Base-by-base conservation (phyloP, 129 eudicot genomes). In the Daucus carota region DNA sequence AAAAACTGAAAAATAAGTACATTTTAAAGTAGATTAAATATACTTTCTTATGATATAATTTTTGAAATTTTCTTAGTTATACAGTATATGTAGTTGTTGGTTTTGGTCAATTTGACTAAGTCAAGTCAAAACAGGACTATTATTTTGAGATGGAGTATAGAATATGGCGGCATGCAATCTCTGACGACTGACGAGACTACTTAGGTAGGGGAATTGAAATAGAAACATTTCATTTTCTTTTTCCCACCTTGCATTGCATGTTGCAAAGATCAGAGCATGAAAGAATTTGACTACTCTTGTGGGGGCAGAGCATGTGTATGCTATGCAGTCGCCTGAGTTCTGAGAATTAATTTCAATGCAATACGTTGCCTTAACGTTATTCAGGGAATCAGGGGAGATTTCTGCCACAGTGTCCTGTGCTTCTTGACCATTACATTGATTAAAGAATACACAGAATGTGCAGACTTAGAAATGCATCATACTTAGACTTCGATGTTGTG, bases 221-320 rank as follows among this genome's bases (percentile, higher is more conserved):
- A 41, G 80, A 86, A 4, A 84, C 77, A 22, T 73, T 91, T 29
- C 73, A 36, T 36, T 84, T 29, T 85, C 89, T 73, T 85, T 84
- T 29, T 85, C 89, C 71, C 84, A 87, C 69, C 87, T 91, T 68
- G 87, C 94, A 31, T 73, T 86, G 67, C 79, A 85, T 71, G 90
- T 78, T 57, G 88, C 86, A 1, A 78, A 80, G 62, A 88, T 65
- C 78, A 43, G 85, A 83, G 11, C 80, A 83, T 15, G 89, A 83
- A 18, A 79, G 87, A 62, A 83, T 88, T 60, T 85, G 80, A 81
- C 80, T 20, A 87, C 88, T 40, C 81, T 86, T 24, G 88, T 84
- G 36, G 97, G 91, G 20, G 84, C 85, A 0, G 87, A 83, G 52
- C 78, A 77, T 41, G 76, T 72, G 2, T 66, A 48, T 46, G 76